phyloP scores from a whole-genome alignment of 139 green algal genomes.

The Chlamydomonas applanata region DNA sequence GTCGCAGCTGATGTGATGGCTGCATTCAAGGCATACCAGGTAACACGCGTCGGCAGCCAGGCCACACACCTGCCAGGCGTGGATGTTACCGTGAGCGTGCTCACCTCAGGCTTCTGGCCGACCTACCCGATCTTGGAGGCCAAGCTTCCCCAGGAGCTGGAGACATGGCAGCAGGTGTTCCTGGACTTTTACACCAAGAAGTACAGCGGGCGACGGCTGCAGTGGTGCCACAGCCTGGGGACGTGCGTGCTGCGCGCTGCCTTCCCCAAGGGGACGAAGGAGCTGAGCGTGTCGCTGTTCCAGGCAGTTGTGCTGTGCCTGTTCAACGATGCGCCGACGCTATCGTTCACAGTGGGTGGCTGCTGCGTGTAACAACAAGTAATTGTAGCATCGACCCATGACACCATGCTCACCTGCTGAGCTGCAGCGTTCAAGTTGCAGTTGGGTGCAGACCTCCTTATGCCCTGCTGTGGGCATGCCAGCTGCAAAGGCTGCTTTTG shows the following conservation, averaged over 20 bases:
- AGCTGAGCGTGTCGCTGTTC: constrained; percentile 78
- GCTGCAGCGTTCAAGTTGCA: no score
- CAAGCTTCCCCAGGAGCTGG: constrained; percentile 79
- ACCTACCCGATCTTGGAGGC: constrained; percentile 83
- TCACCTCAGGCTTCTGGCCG: constrained; percentile 96
- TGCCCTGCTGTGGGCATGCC: no score
- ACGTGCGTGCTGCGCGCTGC: constrained; percentile 71
- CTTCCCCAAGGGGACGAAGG: constrained; percentile 87
- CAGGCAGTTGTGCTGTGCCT: constrained; percentile 92
- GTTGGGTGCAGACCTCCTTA: no score
- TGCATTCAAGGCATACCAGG: constrained; percentile 20
- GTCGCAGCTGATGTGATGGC: constrained; percentile 36
- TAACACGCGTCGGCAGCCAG: neutral
- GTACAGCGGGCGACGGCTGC: constrained; percentile 86
- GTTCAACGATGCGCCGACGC: constrained; percentile 86
- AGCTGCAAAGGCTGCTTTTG: no score
- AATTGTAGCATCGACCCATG: no score
- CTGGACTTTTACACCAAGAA: constrained; percentile 92
- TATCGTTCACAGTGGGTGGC: constrained; percentile 40
- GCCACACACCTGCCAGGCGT: constrained; percentile 37
- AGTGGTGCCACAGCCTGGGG: constrained; percentile 88
- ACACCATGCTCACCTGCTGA: no score
- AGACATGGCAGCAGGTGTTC: constrained; percentile 70
- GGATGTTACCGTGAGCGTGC: constrained; percentile 87
- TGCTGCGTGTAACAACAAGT: no score